These are phyloP conservation scores for Croton laevigatus DNA, from an alignment of 441 rosid genomes.

Conservation along the genomic window DNA sequence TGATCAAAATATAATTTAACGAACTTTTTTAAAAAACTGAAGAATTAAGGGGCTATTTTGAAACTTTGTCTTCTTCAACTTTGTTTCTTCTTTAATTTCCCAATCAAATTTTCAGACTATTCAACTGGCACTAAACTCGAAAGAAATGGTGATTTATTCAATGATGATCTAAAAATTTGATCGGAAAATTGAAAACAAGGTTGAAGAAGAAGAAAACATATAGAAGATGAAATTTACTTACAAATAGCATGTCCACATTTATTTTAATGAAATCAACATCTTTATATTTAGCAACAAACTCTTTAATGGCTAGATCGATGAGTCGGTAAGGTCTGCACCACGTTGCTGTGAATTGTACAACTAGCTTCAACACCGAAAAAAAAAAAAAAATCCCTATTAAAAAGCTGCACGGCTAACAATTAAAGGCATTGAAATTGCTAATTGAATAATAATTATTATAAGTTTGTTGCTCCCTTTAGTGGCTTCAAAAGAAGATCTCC, in stretches of 20 bases:
- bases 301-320: slow-evolving; percentile 52
- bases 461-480: slow-evolving; percentile 49
- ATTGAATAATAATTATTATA: slow-evolving; percentile 28
- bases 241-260: slow-evolving; percentile 58
- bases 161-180: too few species aligned
- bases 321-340: slow-evolving; percentile 79
- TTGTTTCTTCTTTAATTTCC: too few species aligned
- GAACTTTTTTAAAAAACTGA: too few species aligned
- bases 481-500: slow-evolving; percentile 58
- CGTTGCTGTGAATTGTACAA: slow-evolving; percentile 63
- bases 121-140: too few species aligned
- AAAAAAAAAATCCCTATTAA: neutral
- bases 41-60: too few species aligned
- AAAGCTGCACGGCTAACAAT: neutral
- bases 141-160: too few species aligned
- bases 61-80: too few species aligned
- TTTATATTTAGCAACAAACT: slow-evolving; percentile 45
- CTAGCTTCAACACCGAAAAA: slow-evolving; percentile 44
- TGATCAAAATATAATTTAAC: too few species aligned
- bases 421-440: neutral
- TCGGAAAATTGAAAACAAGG: too few species aligned
- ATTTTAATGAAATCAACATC: slow-evolving; percentile 63
- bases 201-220: neutral
- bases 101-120: too few species aligned
- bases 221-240: slow-evolving; percentile 12